A percentile compares a stretch with the other conserved stretches of the same genome.
Evolutionary conservation across 139 green algal species (phyloP).

Genomic region (Spirogloea muscicola): DNA sequence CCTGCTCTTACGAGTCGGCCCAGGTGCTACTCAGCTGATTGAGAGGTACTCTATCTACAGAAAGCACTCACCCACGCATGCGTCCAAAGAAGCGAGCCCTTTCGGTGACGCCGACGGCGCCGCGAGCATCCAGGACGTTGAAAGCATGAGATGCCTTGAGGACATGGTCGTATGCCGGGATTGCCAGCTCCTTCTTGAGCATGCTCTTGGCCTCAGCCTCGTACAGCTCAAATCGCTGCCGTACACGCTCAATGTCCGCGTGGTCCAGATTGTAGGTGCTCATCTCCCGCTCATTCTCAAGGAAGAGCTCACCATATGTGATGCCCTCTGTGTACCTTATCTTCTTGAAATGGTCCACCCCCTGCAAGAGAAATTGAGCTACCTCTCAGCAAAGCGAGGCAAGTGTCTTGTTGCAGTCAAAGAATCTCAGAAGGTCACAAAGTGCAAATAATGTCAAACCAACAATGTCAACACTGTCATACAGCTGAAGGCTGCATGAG

Average conservation of each 20-base stretch:
- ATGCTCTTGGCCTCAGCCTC: slow-evolving; percentile 73
- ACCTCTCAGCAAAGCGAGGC: no score
- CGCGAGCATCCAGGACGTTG: slow-evolving; percentile 93
- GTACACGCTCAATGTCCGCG: slow-evolving; percentile 70
- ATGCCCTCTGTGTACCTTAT: slow-evolving; percentile 73
- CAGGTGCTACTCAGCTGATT: not conserved
- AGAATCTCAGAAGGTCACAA: no score
- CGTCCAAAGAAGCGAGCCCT: slow-evolving; percentile 84
- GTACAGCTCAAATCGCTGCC: slow-evolving; percentile 72
- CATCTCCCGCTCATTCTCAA: slow-evolving; percentile 85
- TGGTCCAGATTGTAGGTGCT: slow-evolving; percentile 52
- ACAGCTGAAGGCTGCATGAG: no score
- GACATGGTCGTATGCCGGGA: slow-evolving; percentile 95
- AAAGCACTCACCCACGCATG: slow-evolving; percentile 64
- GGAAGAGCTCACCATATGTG: slow-evolving; percentile 96
- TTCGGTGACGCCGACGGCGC: slow-evolving; percentile 88
- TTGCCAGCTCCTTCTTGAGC: slow-evolving; percentile 79
- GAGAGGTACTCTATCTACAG: not conserved
- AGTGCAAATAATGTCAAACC: no score
- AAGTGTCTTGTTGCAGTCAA: no score
- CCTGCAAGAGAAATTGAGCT: no score
- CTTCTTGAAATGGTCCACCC: slow-evolving; percentile 96
- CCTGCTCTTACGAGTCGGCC: no score
- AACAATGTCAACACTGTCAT: no score
- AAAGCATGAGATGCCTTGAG: slow-evolving; percentile 97